These are phyloP conservation scores for Saccharomycopsis selenospora DNA, from an alignment of 805 yeast genomes.

Conservation along the genomic window DNA sequence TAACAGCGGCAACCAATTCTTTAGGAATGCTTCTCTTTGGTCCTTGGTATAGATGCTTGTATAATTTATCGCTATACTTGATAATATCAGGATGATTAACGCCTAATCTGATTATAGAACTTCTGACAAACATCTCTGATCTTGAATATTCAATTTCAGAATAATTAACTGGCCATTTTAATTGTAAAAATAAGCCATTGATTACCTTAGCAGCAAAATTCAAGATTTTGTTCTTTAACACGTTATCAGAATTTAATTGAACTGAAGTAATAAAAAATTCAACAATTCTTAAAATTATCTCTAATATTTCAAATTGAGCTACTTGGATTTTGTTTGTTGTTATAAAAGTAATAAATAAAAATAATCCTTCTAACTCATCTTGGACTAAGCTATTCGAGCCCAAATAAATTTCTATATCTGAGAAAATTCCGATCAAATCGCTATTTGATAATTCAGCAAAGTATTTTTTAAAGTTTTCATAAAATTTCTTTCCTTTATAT, in stretches of 20 bases:
- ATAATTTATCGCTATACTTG: constrained; percentile 34
- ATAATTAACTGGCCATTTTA: constrained; percentile 32
- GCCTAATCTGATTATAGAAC: constrained; percentile 37
- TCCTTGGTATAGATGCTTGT: constrained; percentile 47
- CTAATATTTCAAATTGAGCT: constrained; percentile 26
- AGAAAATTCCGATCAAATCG: constrained; percentile 29
- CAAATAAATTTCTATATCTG: constrained; percentile 29
- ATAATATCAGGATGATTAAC: constrained; percentile 24
- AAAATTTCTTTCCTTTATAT: constrained; percentile 32
- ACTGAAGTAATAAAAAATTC: constrained; percentile 10
- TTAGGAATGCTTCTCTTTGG: constrained; percentile 45
- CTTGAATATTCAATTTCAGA: constrained; percentile 23
- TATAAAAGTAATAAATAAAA: constrained; percentile 24
- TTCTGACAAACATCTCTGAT: constrained; percentile 39
- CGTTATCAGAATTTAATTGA: constrained; percentile 1
- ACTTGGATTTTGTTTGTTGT: constrained; percentile 1
- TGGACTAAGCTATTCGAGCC: constrained; percentile 27
- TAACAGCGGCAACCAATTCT: constrained; percentile 39
- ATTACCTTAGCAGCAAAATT: constrained; percentile 3
- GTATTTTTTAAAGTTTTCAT: constrained; percentile 25
- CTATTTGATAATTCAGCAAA: constrained; percentile 23
- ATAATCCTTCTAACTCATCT: constrained; percentile 26
- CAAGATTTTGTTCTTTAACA: constrained; percentile 7
- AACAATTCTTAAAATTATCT: constrained; percentile 24
- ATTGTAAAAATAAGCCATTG: constrained; percentile 24